Evolutionary conservation across 1,284 basidiomycete species (phyloP), one percentile per base, ranked within the genome.

Genomic region (Takashimella tepidaria): DNA sequence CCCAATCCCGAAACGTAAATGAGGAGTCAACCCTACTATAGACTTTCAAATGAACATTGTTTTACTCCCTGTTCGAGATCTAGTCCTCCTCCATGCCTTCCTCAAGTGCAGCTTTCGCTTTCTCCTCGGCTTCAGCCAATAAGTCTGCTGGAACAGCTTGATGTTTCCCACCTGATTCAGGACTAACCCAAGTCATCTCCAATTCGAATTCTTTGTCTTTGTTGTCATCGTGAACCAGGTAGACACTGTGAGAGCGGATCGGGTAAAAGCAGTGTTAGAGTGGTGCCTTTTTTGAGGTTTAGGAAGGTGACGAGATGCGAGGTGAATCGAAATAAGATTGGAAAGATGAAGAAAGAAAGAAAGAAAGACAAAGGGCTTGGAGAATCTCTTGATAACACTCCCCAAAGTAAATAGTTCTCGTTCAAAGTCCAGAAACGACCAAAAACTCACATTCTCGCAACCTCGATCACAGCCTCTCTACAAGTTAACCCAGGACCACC

Each of bases 131-230:
- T 70, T 93, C 91, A 23, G 84, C 81, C 48, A 86, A 79, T 57
- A 98, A 78, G 43, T 92, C 91, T 54, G 83, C 83, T 26, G 95
- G 95, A 51, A 98, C 90, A 12, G 84, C 81, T 26, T 83, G 79
- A 74, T 98, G 92, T 50, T 86, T 77, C 46, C 84, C 84, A 24
- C 86, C 84, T 21, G 88, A 89, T 77, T 96, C 91, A 24, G 85
- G 81, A 25, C 92, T 85, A 56, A 98, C 84, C 96, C 96, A 99
- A 40, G 92, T 90, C 81, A 99, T 83, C 76, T 99, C 96, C 22
- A 99, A 82, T 74, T 98, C 96, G 65, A 99, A 98, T 78, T 98
- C 95, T 75, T 98, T 97, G 54, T 89, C 77, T 58, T 75, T 73
- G 66, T 75, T 74, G 60, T 98, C 96, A 61, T 98, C 95, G 71